Base-by-base conservation (phyloP, 106 monocot genomes). In the Allium fistulosum region DNA sequence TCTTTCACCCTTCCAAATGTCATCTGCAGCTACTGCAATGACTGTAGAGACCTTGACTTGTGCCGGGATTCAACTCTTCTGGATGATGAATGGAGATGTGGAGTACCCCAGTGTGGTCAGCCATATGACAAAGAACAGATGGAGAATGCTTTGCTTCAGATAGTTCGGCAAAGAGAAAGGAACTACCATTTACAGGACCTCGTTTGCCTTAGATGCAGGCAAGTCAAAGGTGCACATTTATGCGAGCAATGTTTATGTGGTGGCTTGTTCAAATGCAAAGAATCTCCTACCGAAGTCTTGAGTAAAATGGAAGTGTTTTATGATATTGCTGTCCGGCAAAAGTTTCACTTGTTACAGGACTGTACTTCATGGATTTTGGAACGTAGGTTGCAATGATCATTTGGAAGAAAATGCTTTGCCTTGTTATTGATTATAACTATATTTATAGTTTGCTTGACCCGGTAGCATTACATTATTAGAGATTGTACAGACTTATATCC, bases 1-100 rank as follows among this genome's bases (percentile, higher is more conserved):
- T 82, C 92, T 2, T 92, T 96, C 67, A 81, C 53, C 22, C 91
- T 96, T 63, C 88, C 95, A 53, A 91, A 96, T 68, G 91, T 96
- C 26, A 91, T 96, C 62, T 96, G 95, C 90, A 96, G 91, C 91
- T 88, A 80, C 26, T 97, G 97, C 77, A 97, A 97, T 53, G 97
- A 92, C 47, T 97, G 89, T 58, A 79, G 97, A n/a, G 97, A 97
- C 66, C 79, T 97, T 52, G 92, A 97, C 66, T 63, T 97, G 3
- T 79, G 74, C 16, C 82, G 82, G 14, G 96, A 92, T 71, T 64
- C 82, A 48, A 57, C 75, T 1, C 77, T 97, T 2, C 37, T 69
- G 10, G 82, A 85, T n/a, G 71, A 87, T 16, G 89, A 92, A 57
- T 92, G 88, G 92, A 78, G 80, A 4, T 97, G 92, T 63, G 80